These are phyloP conservation scores for Paramecium biaurelia DNA, from an alignment of 73 alveolate species.

Conservation along the genomic window DNA sequence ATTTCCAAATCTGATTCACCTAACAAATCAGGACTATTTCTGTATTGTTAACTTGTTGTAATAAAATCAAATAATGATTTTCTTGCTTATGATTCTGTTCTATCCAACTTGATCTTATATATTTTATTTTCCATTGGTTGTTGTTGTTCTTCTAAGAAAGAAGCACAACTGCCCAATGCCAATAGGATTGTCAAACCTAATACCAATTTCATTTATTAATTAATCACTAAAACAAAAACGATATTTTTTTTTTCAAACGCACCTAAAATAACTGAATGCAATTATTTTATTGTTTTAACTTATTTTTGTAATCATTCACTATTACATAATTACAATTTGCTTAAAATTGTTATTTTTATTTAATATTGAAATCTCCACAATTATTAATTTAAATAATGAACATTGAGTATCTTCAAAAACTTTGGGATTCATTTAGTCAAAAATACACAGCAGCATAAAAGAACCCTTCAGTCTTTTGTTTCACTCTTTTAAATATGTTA, in stretches of 20 bases:
- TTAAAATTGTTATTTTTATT: neutral
- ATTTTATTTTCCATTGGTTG: constrained; percentile 16
- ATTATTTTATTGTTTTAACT: neutral
- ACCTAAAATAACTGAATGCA: neutral
- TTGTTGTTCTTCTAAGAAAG: constrained; percentile 15
- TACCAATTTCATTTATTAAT: constrained; percentile 17
- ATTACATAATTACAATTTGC: neutral
- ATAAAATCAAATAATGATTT: neutral
- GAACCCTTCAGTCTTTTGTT: neutral
- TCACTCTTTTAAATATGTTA: constrained; percentile 21
- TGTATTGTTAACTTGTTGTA: neutral
- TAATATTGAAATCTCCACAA: neutral
- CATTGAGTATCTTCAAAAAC: neutral
- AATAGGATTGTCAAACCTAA: neutral
- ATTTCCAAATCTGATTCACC: neutral
- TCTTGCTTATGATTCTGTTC: neutral
- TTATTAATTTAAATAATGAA: neutral
- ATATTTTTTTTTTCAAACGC: neutral
- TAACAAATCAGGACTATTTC: neutral
- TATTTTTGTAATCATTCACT: neutral
- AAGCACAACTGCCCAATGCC: constrained; percentile 2
- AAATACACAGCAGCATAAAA: neutral
- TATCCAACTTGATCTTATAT: constrained; percentile 12
- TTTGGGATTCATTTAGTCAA: constrained; percentile 13
- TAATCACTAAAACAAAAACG: neutral